A percentile compares a stretch with the other conserved stretches of the same genome.
phyloP scores from a whole-genome alignment of 139 green algal genomes.

The Limnomonas spitsbergensis region DNA sequence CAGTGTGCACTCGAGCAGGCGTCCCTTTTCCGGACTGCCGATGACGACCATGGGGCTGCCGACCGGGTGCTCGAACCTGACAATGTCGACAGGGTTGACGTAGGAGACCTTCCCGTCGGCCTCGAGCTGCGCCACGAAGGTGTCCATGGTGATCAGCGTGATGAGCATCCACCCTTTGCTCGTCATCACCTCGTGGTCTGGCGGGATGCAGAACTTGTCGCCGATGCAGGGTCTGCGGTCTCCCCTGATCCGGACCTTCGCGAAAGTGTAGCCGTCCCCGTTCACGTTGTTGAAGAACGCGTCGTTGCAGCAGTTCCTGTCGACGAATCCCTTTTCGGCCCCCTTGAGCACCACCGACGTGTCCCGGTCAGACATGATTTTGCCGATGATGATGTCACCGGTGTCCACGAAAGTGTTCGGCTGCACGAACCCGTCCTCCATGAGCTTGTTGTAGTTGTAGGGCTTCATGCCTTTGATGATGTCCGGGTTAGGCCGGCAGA shows the following conservation, averaged over 20 bases:
- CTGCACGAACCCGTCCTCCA: slow-evolving; percentile 43
- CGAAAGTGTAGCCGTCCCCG: slow-evolving; percentile 25
- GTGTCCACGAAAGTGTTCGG: slow-evolving; percentile 30
- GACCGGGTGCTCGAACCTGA: no score
- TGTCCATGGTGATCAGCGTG: background rate
- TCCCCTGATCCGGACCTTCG: slow-evolving; percentile 56
- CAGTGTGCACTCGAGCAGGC: no score
- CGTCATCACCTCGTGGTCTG: slow-evolving; percentile 5
- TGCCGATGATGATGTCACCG: slow-evolving; percentile 41
- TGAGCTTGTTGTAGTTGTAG: slow-evolving; percentile 58
- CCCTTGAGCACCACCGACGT: background rate
- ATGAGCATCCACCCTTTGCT: background rate
- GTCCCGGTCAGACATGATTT: slow-evolving; percentile 27
- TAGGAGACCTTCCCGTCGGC: background rate
- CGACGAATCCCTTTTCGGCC: slow-evolving; percentile 18
- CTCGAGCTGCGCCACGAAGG: background rate
- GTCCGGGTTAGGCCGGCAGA: slow-evolving; percentile 44
- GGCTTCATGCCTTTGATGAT: slow-evolving; percentile 5
- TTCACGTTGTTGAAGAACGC: slow-evolving; percentile 15
- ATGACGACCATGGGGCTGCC: no score
- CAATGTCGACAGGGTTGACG: no score
- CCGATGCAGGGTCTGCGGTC: slow-evolving; percentile 52
- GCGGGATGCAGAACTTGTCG: slow-evolving; percentile 55
- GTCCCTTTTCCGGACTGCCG: no score
- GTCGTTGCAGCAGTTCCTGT: slow-evolving; percentile 8